phyloP scores from a whole-genome alignment of 1,284 basidiomycete genomes.

The Stereum hirsutum region DNA sequence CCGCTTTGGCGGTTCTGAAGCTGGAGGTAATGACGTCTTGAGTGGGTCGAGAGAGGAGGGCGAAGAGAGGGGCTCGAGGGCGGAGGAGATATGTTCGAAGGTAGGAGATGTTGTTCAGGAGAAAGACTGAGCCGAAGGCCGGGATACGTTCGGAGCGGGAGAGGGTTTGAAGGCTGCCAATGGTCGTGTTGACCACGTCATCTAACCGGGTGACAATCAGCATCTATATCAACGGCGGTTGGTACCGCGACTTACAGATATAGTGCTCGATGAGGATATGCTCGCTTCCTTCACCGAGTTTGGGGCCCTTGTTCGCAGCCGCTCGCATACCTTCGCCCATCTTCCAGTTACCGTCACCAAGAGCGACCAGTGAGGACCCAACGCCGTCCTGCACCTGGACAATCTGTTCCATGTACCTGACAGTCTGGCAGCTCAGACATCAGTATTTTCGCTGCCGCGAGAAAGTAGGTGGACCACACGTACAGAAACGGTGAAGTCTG shows the following conservation, averaged over 20 bases:
- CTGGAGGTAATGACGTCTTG: slow-evolving; percentile 54
- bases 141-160: slow-evolving; percentile 56
- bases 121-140: slow-evolving; percentile 62
- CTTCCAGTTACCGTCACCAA: slow-evolving; percentile 82
- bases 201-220: slow-evolving; percentile 29
- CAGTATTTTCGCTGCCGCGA: not conserved
- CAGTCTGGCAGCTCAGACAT: slow-evolving; percentile 31
- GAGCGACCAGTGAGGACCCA: slow-evolving; percentile 48
- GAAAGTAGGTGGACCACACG: not conserved
- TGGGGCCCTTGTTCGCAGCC: slow-evolving; percentile 30
- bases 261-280: slow-evolving; percentile 62
- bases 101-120: slow-evolving; percentile 71
- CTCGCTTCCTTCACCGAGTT: slow-evolving; percentile 41
- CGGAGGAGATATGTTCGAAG: slow-evolving; percentile 49
- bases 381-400: slow-evolving; percentile 62
- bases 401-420: slow-evolving; percentile 57
- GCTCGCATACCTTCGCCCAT: slow-evolving; percentile 75
- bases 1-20: slow-evolving; percentile 70
- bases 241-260: slow-evolving; percentile 40
- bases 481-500: slow-evolving; percentile 55
- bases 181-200: slow-evolving; percentile 56
- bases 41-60: slow-evolving; percentile 50
- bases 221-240: not conserved
- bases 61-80: slow-evolving; percentile 32
- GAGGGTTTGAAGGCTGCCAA: slow-evolving; percentile 50